phyloP scores from a whole-genome alignment of 139 green algal genomes.

The Chlorella sorokiniana region DNA sequence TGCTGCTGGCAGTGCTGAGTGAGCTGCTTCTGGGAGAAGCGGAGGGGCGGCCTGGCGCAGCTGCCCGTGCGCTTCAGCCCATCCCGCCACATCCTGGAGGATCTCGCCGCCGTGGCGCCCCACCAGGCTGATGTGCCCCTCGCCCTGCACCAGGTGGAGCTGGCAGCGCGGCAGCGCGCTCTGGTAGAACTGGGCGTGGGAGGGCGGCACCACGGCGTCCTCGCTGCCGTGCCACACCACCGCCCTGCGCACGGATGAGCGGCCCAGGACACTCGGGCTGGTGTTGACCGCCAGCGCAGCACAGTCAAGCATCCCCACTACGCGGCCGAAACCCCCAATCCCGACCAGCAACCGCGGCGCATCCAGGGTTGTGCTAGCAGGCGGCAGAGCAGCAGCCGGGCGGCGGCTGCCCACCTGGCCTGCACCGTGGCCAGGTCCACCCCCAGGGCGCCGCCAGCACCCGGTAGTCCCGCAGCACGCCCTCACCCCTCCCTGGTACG shows the following conservation, averaged over 20 bases:
- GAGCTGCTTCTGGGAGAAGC: no score
- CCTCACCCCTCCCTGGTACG: neutral
- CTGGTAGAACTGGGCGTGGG: neutral
- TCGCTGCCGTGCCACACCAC: neutral
- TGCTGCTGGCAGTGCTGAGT: neutral
- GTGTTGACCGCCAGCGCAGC: neutral
- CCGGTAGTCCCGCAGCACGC: slow-evolving; percentile 1
- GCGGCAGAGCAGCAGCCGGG: neutral
- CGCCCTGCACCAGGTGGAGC: neutral
- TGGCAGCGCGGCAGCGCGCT: neutral
- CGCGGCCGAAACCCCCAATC: no score
- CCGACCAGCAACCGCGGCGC: no score
- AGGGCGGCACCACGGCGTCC: neutral
- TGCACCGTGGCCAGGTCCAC: neutral
- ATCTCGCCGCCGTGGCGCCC: neutral
- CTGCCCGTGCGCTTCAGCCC: no score
- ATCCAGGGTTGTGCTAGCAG: no score
- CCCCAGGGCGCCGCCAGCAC: slow-evolving; percentile 9
- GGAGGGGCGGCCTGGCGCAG: no score
- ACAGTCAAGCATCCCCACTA: neutral
- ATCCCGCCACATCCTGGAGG: neutral
- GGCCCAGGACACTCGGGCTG: neutral
- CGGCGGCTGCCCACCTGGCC: neutral
- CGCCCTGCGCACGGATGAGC: neutral
- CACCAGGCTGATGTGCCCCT: slow-evolving; percentile 31